A percentile compares a stretch with the other conserved stretches of the same genome.
Evolutionary conservation across 495 filamentous ascomycete species (phyloP).

Genomic region (Talaromyces trachyspermus): DNA sequence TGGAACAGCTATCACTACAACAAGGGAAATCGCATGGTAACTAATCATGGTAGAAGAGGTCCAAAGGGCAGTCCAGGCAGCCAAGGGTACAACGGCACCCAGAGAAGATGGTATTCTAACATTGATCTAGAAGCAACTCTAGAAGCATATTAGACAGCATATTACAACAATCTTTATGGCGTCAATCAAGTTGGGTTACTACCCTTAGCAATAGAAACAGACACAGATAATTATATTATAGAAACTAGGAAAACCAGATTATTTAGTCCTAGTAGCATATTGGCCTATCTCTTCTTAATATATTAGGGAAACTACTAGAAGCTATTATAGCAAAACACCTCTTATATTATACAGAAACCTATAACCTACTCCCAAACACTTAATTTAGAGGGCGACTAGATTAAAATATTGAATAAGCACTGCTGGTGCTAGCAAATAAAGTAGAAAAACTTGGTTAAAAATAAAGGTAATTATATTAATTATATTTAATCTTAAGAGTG

Average conservation of each 20-base stretch:
- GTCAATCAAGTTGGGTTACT: not conserved
- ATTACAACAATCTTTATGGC: not conserved
- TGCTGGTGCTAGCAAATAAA: not conserved
- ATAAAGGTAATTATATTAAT: not conserved
- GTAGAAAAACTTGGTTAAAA: not conserved
- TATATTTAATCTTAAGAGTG: not conserved
- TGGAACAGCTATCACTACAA: not conserved
- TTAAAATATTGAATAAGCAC: constrained; percentile 1
- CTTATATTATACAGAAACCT: not conserved
- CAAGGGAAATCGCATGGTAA: not conserved
- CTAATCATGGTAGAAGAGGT: not conserved
- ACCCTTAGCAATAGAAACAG: not conserved
- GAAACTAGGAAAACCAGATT: not conserved
- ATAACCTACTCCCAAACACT: constrained; percentile 1
- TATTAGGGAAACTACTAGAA: not conserved
- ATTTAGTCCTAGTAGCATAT: not conserved
- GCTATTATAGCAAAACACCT: not conserved
- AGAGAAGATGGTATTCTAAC: not conserved
- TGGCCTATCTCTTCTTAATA: not conserved
- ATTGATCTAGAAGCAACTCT: not conserved
- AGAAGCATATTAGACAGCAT: not conserved
- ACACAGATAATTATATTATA: not conserved
- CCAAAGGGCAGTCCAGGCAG: not conserved
- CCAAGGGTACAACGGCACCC: not conserved
- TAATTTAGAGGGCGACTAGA: not conserved